These are phyloP conservation scores for Malbranchea cinnamomea DNA, from an alignment of 2,329 filamentous ascomycete genomes.

Conservation along the genomic window DNA sequence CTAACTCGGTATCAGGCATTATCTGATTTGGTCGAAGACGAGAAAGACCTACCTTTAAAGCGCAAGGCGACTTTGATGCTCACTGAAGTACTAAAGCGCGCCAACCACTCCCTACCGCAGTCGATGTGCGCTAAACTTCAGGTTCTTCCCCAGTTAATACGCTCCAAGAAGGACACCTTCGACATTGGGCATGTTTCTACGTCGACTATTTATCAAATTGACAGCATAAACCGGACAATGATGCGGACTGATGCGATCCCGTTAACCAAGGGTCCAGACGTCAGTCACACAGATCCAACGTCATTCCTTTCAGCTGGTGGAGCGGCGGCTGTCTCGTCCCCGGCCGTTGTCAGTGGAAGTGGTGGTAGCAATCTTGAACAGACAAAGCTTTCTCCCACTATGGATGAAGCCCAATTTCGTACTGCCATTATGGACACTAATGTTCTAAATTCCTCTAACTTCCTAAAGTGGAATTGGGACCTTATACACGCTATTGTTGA, in stretches of 20 bases:
- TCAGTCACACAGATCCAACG: too few relatives aligned
- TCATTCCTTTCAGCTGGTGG: too few relatives aligned
- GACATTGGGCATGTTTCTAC: constrained; percentile 68
- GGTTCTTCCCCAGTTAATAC: constrained; percentile 71
- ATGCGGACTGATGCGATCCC: constrained; percentile 60
- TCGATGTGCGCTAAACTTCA: constrained; percentile 75
- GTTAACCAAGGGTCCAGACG: too few relatives aligned
- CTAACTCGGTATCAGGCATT: constrained; percentile 25
- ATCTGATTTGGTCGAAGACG: constrained; percentile 35
- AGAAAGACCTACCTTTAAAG: constrained; percentile 43
- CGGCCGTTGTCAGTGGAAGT: too few relatives aligned
- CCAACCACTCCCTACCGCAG: constrained; percentile 69
- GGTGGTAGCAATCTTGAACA: too few relatives aligned
- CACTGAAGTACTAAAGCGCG: constrained; percentile 79
- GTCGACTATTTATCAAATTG: constrained; percentile 91
- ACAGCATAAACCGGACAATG: constrained; percentile 86
- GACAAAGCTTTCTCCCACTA: constrained; percentile 41
- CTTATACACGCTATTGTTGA: constrained; percentile 81
- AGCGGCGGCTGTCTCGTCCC: too few relatives aligned
- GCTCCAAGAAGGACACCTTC: constrained; percentile 55
- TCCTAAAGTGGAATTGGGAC: constrained; percentile 95
- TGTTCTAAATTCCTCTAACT: constrained; percentile 79
- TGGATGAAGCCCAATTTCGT: constrained; percentile 51
- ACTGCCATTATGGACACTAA: constrained; percentile 55
- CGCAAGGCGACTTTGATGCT: constrained; percentile 83